A percentile compares a stretch with the other conserved stretches of the same genome.
phyloP scores from a whole-genome alignment of 225 moss, liverwort and hornwort genomes.

The Neckera pumila region DNA sequence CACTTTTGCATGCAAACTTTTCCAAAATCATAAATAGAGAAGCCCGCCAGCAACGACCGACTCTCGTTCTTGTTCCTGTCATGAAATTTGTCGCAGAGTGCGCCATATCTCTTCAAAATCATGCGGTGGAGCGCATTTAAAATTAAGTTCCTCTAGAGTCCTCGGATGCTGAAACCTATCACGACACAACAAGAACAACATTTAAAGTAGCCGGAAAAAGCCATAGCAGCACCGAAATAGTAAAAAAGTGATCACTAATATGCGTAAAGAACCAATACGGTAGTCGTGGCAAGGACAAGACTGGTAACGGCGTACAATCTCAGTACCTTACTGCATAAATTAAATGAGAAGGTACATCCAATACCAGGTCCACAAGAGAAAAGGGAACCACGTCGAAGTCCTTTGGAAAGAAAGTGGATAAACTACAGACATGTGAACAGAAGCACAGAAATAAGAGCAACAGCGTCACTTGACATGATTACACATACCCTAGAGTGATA shows the following conservation, averaged over 20 bases:
- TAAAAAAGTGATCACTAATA: background rate
- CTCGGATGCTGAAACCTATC: slow-evolving; percentile 82
- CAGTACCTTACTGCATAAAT: background rate
- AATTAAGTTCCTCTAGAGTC: slow-evolving; percentile 65
- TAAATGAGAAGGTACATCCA: background rate
- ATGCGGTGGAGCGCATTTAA: slow-evolving; percentile 64
- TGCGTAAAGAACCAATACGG: background rate
- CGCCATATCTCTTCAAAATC: slow-evolving; percentile 78
- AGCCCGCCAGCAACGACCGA: background rate
- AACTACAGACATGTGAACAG: background rate
- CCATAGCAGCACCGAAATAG: background rate
- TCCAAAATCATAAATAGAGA: background rate
- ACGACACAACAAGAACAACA: background rate
- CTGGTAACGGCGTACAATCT: background rate
- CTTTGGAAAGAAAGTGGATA: background rate
- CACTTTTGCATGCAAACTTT: background rate
- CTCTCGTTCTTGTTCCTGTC: background rate
- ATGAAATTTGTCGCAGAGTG: slow-evolving; percentile 21
- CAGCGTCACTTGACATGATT: background rate
- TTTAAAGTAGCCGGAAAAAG: background rate
- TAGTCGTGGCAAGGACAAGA: background rate
- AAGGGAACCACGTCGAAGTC: background rate
- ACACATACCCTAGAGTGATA: slow-evolving; percentile 73
- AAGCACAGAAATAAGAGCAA: background rate
- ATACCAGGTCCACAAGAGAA: background rate